Evolutionary conservation across 768 basidiomycete genomes (phyloP).

Genomic region (Mycena chlorophos): DNA sequence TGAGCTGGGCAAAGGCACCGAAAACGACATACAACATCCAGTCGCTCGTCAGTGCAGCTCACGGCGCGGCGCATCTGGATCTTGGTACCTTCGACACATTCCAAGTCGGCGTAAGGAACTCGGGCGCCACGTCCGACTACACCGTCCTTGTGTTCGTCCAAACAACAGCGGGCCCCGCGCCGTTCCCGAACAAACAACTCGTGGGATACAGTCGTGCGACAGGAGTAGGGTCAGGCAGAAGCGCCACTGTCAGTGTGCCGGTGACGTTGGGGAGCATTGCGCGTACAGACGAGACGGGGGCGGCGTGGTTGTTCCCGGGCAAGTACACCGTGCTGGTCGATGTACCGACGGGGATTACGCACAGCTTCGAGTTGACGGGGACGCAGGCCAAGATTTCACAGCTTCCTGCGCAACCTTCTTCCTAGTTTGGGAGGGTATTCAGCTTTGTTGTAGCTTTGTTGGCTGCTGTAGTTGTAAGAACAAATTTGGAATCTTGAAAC

Average conservation of each 20-base stretch:
- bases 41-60: slow-evolving; percentile 33
- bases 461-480: too few relatives aligned
- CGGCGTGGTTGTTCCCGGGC: slow-evolving; percentile 16
- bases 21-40: slow-evolving; percentile 41
- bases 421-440: too few relatives aligned
- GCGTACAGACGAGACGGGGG: slow-evolving; percentile 11
- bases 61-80: slow-evolving; percentile 34
- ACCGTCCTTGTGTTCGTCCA: slow-evolving; percentile 54
- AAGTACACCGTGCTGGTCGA: slow-evolving; percentile 17
- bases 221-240: slow-evolving; percentile 30
- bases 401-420: not conserved
- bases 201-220: slow-evolving; percentile 49
- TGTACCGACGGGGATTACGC: slow-evolving; percentile 14
- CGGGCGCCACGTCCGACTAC: slow-evolving; percentile 54
- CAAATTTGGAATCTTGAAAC: too few relatives aligned
- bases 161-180: slow-evolving; percentile 48
- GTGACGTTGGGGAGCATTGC: slow-evolving; percentile 19
- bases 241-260: slow-evolving; percentile 18
- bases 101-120: slow-evolving; percentile 48
- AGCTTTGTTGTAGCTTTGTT: too few relatives aligned
- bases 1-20: slow-evolving; percentile 40
- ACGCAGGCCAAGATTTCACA: slow-evolving; percentile 7
- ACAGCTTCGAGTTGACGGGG: slow-evolving; percentile 15
- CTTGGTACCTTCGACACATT: slow-evolving; percentile 51
- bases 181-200: slow-evolving; percentile 53